Percentiles rank a stretch among this genome's conserved stretches.
These are phyloP conservation scores for Coffea humblotiana DNA, from an alignment of 305 asterid species.

Conservation along the genomic window DNA sequence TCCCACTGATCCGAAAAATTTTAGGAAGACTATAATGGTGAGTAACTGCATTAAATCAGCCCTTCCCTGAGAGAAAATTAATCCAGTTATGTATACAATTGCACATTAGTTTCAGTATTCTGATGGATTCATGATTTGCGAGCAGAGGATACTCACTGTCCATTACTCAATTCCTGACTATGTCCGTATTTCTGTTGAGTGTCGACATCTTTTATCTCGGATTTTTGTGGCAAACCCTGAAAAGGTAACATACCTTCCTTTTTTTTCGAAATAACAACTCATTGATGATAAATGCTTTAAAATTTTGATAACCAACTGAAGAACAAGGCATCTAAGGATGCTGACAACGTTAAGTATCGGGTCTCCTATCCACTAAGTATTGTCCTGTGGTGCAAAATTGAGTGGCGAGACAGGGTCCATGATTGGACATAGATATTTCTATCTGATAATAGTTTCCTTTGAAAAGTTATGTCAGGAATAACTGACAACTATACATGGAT, in stretches of 20 bases:
- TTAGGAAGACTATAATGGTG: conserved; percentile 38
- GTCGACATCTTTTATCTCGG: conserved; percentile 34
- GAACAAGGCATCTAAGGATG: background rate
- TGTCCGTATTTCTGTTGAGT: conserved; percentile 34
- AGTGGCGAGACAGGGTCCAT: no score
- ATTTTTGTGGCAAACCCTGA: conserved; percentile 45
- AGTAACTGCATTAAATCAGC: conserved; percentile 13
- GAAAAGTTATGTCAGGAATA: no score
- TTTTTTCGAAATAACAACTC: background rate
- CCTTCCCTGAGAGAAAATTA: background rate
- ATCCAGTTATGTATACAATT: background rate
- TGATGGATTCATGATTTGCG: conserved; percentile 12
- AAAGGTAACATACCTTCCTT: conserved; percentile 26
- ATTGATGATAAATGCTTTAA: background rate
- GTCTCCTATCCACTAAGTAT: background rate
- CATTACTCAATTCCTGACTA: conserved; percentile 38
- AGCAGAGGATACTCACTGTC: conserved; percentile 39
- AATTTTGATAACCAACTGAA: no score
- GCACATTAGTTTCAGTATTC: conserved; percentile 6
- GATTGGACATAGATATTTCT: no score
- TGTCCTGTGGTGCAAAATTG: background rate
- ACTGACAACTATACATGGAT: no score
- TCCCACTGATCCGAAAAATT: conserved; percentile 36
- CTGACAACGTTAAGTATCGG: background rate
- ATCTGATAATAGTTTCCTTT: no score